Conservation (phyloP, 1,284 basidiomycete genomes). For the Paramarasmius palmivorus region DNA sequence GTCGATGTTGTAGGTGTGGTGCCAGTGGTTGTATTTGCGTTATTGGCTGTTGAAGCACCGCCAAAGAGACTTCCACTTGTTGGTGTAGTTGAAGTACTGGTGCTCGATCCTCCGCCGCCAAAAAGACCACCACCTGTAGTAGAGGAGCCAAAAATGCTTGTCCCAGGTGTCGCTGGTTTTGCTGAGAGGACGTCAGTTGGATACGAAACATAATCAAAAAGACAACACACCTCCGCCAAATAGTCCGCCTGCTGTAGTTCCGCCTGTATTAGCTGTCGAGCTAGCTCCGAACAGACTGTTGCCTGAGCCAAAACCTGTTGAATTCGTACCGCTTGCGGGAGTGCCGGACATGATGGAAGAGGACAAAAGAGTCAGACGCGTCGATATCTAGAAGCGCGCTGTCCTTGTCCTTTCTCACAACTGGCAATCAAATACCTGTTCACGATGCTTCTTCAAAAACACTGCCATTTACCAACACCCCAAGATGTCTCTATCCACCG, state of each 20-base stretch:
- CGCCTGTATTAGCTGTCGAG: too few species aligned
- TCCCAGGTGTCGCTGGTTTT: too few species aligned
- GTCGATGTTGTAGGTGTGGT: constrained; percentile 1
- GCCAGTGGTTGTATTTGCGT: background rate
- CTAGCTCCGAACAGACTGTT: background rate
- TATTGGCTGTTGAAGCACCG: constrained; percentile 7
- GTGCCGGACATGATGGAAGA: background rate
- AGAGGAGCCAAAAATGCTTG: constrained; percentile 10
- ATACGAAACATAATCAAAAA: too few species aligned
- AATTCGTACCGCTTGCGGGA: background rate
- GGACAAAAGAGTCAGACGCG: background rate
- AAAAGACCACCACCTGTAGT: constrained; percentile 20
- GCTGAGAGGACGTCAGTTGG: too few species aligned
- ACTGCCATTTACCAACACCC: background rate
- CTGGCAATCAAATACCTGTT: background rate
- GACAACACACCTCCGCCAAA: background rate
- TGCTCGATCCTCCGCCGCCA: constrained; percentile 18
- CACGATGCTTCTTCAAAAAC: too few species aligned
- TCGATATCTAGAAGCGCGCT: background rate
- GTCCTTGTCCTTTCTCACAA: too few species aligned
- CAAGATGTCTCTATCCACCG: background rate
- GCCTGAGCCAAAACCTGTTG: background rate
- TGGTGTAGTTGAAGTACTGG: constrained; percentile 16
- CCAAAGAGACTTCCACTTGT: constrained; percentile 16
- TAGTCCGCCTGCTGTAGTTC: background rate